These are phyloP conservation scores for Thymus mandschuricus DNA, from an alignment of 257 asterid genomes.

Conservation along the genomic window DNA sequence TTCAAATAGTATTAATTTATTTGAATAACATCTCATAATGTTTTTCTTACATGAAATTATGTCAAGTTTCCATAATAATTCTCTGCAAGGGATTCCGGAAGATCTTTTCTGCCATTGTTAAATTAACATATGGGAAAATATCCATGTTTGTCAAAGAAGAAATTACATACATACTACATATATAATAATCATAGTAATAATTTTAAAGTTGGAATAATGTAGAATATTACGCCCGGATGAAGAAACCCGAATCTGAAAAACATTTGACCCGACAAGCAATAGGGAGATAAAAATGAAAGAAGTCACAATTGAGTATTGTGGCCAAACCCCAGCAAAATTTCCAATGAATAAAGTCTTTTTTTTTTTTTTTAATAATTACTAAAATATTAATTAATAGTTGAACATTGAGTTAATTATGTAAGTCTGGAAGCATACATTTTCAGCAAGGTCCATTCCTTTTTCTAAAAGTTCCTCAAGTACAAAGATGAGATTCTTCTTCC, in stretches of 20 bases:
- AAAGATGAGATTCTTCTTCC: constrained; percentile 27
- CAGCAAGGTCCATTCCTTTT: constrained; percentile 28
- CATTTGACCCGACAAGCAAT: constrained; percentile 37
- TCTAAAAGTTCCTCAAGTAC: constrained; percentile 22
- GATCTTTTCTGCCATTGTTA: constrained; percentile 24
- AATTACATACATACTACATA: not conserved
- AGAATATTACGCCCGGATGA: constrained; percentile 36
- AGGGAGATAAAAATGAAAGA: constrained; percentile 34
- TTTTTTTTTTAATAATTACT: no score
- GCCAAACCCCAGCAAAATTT: constrained; percentile 42
- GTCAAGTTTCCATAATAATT: not conserved
- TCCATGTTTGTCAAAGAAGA: no score
- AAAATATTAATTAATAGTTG: no score
- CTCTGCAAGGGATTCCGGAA: constrained; percentile 1
- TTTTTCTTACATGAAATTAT: not conserved
- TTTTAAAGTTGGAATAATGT: no score
- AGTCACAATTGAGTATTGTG: constrained; percentile 39
- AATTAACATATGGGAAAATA: no score
- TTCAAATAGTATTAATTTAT: not conserved
- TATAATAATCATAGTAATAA: not conserved
- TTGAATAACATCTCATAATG: no score
- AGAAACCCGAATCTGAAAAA: constrained; percentile 49
- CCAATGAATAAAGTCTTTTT: constrained; percentile 44
- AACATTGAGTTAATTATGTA: no score
- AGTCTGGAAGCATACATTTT: not conserved